Base-by-base conservation (phyloP, 371 early-diverging fungal genomes). In the Rhizopus sp. region DNA sequence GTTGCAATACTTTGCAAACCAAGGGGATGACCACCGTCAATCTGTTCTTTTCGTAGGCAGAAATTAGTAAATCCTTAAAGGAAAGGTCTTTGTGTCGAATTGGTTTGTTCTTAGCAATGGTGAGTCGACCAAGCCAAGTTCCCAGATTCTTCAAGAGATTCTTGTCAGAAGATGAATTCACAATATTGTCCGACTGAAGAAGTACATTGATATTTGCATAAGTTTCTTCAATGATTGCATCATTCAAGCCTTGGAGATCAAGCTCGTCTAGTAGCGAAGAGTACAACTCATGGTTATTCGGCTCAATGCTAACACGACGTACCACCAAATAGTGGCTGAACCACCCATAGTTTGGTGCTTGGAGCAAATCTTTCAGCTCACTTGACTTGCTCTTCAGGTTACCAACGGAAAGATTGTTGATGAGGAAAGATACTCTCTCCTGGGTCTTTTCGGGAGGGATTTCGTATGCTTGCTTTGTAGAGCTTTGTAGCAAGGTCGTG, bases 21-120 rank as follows among this genome's bases (percentile, higher is more conserved):
- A 99, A 94, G n/a, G 98, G 99, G 38, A 99, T 94, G 4, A 91
- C 94, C 2, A 97, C 93, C 59, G 92, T 87, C 35, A 97, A 77
- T n/a, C 92, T 76, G 47, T 89, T 84, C 44, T 82, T 78, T 59
- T 89, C 89, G 65, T 89, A 96, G 4, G 93, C 96, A 72, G 95
- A 90, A 16, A 96, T 63, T 40, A 99, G 63, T 9, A 97, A 66
- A 46, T 92, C 94, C 88, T 98, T 97, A 69, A 97, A 89, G 0
- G 94, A 86, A 42, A 98, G 74, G 53, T 96, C 85, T 60, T 94
- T 94, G 73, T 96, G 94, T 63, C 91, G 88, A 68, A 99, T 93
- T 17, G 98, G 98, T 50, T 85, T 86, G 68, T 97, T 89, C 38
- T 89, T 87, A 8, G 91, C 95, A 17, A 99, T 72, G 0, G 99